Percentiles rank a stretch among this genome's conserved stretches.
These are phyloP conservation scores for Colletotrichum sp. DNA, from an alignment of 2,329 filamentous ascomycete species.

Conservation along the genomic window DNA sequence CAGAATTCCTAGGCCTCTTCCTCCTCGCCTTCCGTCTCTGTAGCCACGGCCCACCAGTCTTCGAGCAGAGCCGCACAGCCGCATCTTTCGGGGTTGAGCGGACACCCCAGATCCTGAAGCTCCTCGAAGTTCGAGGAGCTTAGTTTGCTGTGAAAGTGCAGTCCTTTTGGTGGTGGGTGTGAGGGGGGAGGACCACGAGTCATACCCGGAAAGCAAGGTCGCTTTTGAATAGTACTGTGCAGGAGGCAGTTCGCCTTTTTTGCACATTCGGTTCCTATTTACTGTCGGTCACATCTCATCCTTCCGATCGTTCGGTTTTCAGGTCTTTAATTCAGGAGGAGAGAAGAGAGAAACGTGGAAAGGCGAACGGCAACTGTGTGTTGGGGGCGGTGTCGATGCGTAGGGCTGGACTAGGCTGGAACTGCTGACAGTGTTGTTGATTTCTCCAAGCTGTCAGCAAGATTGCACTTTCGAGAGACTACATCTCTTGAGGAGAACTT, in stretches of 20 bases:
- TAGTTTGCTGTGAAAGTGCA: neutral
- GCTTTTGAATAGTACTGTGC: neutral
- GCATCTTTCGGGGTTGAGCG: neutral
- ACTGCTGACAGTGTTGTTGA: neutral
- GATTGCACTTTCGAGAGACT: neutral
- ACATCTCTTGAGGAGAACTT: fast-evolving
- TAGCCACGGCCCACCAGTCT: too few species aligned
- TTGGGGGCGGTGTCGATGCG: neutral
- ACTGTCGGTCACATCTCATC: neutral
- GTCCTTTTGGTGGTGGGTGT: neutral
- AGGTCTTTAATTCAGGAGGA: neutral
- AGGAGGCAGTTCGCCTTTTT: neutral
- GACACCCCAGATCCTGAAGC: neutral
- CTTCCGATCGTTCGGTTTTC: neutral
- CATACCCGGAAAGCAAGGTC: neutral
- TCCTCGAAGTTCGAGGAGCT: neutral
- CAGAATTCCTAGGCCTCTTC: too few species aligned
- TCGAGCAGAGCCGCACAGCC: too few species aligned
- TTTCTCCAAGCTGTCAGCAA: neutral
- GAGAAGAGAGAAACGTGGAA: neutral
- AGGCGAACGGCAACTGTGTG: neutral
- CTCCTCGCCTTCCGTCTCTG: neutral
- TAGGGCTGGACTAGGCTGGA: neutral
- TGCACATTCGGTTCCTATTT: neutral
- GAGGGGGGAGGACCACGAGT: neutral